Evolutionary conservation across 495 filamentous ascomycete genomes (phyloP).

Genomic region (Viridothelium virens): DNA sequence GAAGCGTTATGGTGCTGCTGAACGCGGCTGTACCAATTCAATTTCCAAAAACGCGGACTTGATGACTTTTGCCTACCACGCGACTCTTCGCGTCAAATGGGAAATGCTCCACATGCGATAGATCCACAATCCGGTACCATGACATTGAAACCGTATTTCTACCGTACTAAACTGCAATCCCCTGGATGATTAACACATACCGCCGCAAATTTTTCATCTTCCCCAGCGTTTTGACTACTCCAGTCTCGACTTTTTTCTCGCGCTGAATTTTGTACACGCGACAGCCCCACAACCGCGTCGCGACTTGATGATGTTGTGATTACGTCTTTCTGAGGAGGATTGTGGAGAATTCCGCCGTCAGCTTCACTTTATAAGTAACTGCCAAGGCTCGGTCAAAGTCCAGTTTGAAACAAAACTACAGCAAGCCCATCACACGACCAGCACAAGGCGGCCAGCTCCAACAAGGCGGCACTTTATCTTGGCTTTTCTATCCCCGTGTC

Average conservation of each 20-base stretch:
- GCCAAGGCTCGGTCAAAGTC: constrained; percentile 7
- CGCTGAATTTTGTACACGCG: not conserved
- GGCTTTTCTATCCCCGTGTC: not conserved
- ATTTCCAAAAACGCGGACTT: constrained; percentile 11
- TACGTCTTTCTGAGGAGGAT: not conserved
- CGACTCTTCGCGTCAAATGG: not conserved
- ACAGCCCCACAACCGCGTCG: not conserved
- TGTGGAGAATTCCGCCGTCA: not conserved
- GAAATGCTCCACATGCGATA: not conserved
- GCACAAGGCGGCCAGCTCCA: constrained; percentile 1
- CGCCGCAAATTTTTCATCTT: not conserved
- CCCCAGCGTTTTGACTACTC: not conserved
- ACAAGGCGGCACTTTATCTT: constrained; percentile 9
- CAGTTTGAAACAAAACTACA: constrained; percentile 4
- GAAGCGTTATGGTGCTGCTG: not conserved
- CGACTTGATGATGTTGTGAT: not conserved
- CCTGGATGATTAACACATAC: not conserved
- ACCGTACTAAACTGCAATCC: not conserved
- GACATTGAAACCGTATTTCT: not conserved
- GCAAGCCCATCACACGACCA: constrained; percentile 10
- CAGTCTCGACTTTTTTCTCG: not conserved
- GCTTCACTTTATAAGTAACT: not conserved
- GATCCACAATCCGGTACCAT: not conserved
- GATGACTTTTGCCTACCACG: constrained; percentile 3
- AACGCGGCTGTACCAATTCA: constrained; percentile 1